Evolutionary conservation across 768 basidiomycete genomes (phyloP).

Genomic region (Phlebiopsis gigantea): DNA sequence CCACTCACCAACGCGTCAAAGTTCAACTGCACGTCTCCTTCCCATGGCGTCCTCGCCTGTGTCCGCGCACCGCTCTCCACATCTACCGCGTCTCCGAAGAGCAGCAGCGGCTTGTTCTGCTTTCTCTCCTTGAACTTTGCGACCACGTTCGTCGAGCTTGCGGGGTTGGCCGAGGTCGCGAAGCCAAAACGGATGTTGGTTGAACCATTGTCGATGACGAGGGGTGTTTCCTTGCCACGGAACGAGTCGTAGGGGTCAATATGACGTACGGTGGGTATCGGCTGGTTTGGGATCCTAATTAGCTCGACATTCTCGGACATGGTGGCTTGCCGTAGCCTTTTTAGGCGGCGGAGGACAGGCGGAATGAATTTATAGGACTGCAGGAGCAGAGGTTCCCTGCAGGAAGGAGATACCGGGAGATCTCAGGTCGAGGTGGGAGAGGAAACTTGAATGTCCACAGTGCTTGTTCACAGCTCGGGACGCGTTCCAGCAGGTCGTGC

Average conservation of each 20-base stretch:
- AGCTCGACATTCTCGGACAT: slow-evolving; percentile 7
- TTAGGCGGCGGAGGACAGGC: too few species aligned
- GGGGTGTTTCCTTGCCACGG: slow-evolving; percentile 50
- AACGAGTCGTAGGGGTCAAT: slow-evolving; percentile 47
- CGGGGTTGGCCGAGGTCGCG: slow-evolving; percentile 53
- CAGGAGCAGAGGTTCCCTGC: too few species aligned
- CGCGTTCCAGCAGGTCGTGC: too few species aligned
- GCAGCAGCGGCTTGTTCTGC: slow-evolving; percentile 71
- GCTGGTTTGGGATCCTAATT: slow-evolving; percentile 19
- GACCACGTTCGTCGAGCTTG: slow-evolving; percentile 62
- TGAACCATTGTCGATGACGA: slow-evolving; percentile 89
- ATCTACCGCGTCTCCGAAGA: slow-evolving; percentile 88
- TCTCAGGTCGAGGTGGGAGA: too few species aligned
- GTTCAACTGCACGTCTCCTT: slow-evolving; percentile 89
- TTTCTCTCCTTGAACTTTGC: slow-evolving; percentile 89
- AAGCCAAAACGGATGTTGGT: slow-evolving; percentile 82
- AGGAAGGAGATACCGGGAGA: too few species aligned
- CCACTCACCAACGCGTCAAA: slow-evolving; percentile 85
- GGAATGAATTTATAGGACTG: too few species aligned
- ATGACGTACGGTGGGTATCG: slow-evolving; percentile 30
- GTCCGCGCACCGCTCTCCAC: slow-evolving; percentile 78
- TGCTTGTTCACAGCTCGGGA: too few species aligned
- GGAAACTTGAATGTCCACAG: too few species aligned
- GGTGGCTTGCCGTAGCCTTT: not conserved
- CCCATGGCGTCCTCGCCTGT: slow-evolving; percentile 82